Percentiles rank a stretch among this genome's conserved stretches.
phyloP scores from a whole-genome alignment of 1,139 yeast genomes.

The Suhomyces maxii region DNA sequence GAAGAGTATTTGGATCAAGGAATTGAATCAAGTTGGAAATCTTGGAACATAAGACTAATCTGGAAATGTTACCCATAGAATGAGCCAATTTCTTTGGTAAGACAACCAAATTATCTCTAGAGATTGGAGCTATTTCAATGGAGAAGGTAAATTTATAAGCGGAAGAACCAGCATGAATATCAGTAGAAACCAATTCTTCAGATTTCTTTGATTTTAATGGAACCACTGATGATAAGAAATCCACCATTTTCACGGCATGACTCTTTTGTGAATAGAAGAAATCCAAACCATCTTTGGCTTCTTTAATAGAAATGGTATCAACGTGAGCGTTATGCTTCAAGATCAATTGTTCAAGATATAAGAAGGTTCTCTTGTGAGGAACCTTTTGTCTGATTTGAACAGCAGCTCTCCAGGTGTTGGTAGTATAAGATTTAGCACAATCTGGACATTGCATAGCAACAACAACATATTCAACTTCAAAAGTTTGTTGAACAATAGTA shows the following conservation, averaged over 20 bases:
- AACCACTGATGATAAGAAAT: constrained; percentile 80
- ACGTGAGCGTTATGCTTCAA: constrained; percentile 91
- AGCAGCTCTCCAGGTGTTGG: constrained; percentile 96
- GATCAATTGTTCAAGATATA: constrained; percentile 91
- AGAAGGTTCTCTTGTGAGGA: constrained; percentile 92
- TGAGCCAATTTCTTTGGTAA: constrained; percentile 84
- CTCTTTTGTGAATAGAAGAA: constrained; percentile 86
- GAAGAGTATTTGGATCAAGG: constrained; percentile 79
- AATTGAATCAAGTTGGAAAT: constrained; percentile 82
- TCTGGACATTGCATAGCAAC: constrained; percentile 98
- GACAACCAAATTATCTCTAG: constrained; percentile 93
- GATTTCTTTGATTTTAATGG: constrained; percentile 87
- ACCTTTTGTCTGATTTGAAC: constrained; percentile 98
- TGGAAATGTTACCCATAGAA: constrained; percentile 79
- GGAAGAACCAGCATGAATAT: constrained; percentile 87
- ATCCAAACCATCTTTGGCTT: constrained; percentile 91
- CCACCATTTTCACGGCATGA: constrained; percentile 92
- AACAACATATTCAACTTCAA: constrained; percentile 93
- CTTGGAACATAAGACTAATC: constrained; percentile 82
- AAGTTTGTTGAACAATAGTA: constrained; percentile 90
- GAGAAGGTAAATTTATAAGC: constrained; percentile 90
- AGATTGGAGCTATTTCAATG: constrained; percentile 93
- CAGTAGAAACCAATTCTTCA: constrained; percentile 88
- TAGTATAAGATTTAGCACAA: constrained; percentile 95
- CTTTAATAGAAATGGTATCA: constrained; percentile 91